Base-by-base conservation (phyloP, 345 rosid species). In the Geranium rotundifolium region DNA sequence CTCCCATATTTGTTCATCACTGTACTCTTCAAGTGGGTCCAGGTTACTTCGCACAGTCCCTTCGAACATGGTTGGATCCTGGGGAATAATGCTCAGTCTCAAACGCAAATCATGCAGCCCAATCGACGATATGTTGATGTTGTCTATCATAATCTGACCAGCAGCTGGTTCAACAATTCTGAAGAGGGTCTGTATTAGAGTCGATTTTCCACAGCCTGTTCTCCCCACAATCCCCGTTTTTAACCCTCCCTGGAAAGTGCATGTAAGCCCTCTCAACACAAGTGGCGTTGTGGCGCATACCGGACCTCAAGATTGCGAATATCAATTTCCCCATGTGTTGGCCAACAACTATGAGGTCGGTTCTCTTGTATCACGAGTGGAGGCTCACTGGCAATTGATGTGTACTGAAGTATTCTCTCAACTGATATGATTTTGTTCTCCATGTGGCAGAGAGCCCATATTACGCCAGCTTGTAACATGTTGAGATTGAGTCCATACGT, bases 31-130 rank as follows among this genome's bases (percentile, higher is more conserved):
- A 17, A 82, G 81, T 50, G 89, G 89, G 55, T 86, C 89, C 55
- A 86, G 68, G 61, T 86, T 84, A 65, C 69, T 82, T 46, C 80
- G 55, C 3, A 86, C 64, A 1, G 86, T 79, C 57, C 89, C 89
- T 67, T 86, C 87, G 59, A 82, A 86, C 89, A 84, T 84, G 64
- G 87, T 84, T 84, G 82, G 74, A n/a, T n/a, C n/a, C n/a, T n/a
- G n/a, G n/a, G n/a, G n/a, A n/a, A n/a, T n/a, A n/a, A n/a, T n/a
- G n/a, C 89, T 77, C 9, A 84, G 75, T 57, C 78, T 77, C 55
- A 82, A 80, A 67, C 87, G 71, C 73, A 86, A 67, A 63, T 82
- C 92, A 17, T 82, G 92, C 75, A 82, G 62, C 13, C 92, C 89
- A 68, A 86, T 76, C 5, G 27, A 56, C 57, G 75, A 70, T 61